phyloP scores from a whole-genome alignment of 2,329 filamentous ascomycete genomes.

The Didymosphaeria variabile region DNA sequence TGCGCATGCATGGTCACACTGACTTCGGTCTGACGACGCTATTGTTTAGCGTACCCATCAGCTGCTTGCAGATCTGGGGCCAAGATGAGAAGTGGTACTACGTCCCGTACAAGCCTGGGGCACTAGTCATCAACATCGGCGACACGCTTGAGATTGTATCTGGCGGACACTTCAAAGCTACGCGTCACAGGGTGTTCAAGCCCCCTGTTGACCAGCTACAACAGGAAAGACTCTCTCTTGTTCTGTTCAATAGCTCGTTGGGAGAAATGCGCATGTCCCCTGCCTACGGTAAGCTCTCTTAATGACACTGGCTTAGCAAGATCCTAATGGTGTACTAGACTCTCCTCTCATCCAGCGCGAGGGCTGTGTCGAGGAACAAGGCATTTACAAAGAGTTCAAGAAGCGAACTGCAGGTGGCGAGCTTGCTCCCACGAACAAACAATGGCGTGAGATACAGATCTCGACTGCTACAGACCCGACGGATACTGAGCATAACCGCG shows the following conservation, averaged over 20 bases:
- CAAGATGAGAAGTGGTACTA: slow-evolving; percentile 37
- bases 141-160: slow-evolving; percentile 54
- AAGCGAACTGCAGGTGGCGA: slow-evolving; percentile 29
- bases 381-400: slow-evolving; percentile 33
- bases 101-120: slow-evolving; percentile 36
- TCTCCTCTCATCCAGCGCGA: slow-evolving; percentile 34
- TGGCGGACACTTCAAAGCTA: slow-evolving; percentile 59
- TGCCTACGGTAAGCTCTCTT: slow-evolving; percentile 26
- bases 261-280: slow-evolving; percentile 31
- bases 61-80: slow-evolving; percentile 38
- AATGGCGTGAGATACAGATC: slow-evolving; percentile 37
- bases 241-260: slow-evolving; percentile 34
- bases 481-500: slow-evolving; percentile 31
- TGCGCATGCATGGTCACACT: slow-evolving; percentile 45
- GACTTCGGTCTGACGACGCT: slow-evolving; percentile 38
- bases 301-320: background rate
- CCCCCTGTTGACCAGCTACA: slow-evolving; percentile 53
- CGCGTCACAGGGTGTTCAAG: slow-evolving; percentile 55
- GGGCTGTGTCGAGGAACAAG: slow-evolving; percentile 34
- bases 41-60: slow-evolving; percentile 35
- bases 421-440: slow-evolving; percentile 29
- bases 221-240: slow-evolving; percentile 45
- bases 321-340: slow-evolving; percentile 17
- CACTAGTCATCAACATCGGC: slow-evolving; percentile 39
- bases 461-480: slow-evolving; percentile 34